phyloP scores from a whole-genome alignment of 305 asterid genomes.

The Fraxinus sp. region DNA sequence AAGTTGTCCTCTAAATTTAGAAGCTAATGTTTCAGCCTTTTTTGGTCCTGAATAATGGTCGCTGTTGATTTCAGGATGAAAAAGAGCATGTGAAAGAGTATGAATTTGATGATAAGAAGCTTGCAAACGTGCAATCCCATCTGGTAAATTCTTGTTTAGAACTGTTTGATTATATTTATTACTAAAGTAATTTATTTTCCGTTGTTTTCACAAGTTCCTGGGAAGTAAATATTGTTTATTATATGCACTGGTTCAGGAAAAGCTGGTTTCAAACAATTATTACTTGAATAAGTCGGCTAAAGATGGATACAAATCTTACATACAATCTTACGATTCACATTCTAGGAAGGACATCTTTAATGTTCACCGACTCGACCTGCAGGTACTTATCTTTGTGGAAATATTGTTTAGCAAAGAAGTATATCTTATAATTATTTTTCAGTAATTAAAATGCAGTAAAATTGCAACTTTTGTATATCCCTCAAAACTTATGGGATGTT shows the following conservation, averaged over 20 bases:
- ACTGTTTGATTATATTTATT: slow-evolving; percentile 6
- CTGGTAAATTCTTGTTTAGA: slow-evolving; percentile 50
- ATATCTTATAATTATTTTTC: background rate
- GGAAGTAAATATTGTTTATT: background rate
- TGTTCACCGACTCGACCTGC: slow-evolving; percentile 76
- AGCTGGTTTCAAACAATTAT: slow-evolving; percentile 63
- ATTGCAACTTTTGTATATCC: background rate
- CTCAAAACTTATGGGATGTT: background rate
- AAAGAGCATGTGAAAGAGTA: slow-evolving; percentile 85
- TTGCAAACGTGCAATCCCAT: slow-evolving; percentile 73
- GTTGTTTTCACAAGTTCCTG: background rate
- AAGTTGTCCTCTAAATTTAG: background rate
- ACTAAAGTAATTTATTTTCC: background rate
- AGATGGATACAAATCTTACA: slow-evolving; percentile 84
- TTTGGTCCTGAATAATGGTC: slow-evolving; percentile 10
- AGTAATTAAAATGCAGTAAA: background rate
- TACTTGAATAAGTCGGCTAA: slow-evolving; percentile 79
- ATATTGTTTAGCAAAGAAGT: background rate
- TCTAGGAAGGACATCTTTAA: slow-evolving; percentile 89
- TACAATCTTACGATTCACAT: slow-evolving; percentile 81
- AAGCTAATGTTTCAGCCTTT: background rate
- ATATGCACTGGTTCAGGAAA: slow-evolving; percentile 52
- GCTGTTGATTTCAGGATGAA: slow-evolving; percentile 58
- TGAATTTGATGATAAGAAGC: slow-evolving; percentile 65
- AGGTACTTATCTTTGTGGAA: slow-evolving; percentile 47